Evolutionary conservation across 2,329 filamentous ascomycete species (phyloP).

Genomic region (Colletotrichum euphorbiae): DNA sequence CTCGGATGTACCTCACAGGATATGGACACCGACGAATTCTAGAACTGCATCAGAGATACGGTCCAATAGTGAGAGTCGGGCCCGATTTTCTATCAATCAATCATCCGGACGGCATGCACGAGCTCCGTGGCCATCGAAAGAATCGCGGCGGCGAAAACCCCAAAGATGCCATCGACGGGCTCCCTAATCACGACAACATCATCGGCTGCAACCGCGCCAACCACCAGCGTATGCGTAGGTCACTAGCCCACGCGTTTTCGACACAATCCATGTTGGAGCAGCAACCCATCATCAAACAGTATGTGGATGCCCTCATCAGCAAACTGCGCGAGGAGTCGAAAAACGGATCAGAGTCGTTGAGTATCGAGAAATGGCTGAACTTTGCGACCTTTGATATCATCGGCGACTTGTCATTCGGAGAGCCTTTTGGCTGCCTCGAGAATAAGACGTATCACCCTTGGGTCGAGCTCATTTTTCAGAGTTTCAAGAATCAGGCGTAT

Average conservation of each 20-base stretch:
- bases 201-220: constrained; percentile 38
- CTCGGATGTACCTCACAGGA: background rate
- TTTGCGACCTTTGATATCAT: constrained; percentile 40
- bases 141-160: background rate
- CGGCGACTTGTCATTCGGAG: constrained; percentile 41
- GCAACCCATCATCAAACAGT: constrained; percentile 44
- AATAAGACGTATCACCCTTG: constrained; percentile 37
- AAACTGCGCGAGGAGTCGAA: constrained; percentile 31
- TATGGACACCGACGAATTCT: constrained; percentile 43
- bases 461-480: constrained; percentile 30
- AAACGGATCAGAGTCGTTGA: background rate
- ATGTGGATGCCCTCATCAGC: constrained; percentile 44
- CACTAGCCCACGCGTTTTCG: constrained; percentile 47
- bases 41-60: constrained; percentile 53
- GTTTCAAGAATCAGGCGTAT: constrained; percentile 25
- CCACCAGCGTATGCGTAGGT: constrained; percentile 42
- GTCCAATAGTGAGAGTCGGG: constrained; percentile 58
- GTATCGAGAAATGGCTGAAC: constrained; percentile 40
- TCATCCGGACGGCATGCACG: constrained; percentile 50
- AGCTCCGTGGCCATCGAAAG: constrained; percentile 51
- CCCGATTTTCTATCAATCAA: constrained; percentile 60
- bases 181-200: constrained; percentile 24
- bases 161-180: background rate
- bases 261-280: constrained; percentile 46
- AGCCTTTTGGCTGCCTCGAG: constrained; percentile 40